phyloP scores from a whole-genome alignment of 2,329 filamentous ascomycete species.

The Massarina eburnea region DNA sequence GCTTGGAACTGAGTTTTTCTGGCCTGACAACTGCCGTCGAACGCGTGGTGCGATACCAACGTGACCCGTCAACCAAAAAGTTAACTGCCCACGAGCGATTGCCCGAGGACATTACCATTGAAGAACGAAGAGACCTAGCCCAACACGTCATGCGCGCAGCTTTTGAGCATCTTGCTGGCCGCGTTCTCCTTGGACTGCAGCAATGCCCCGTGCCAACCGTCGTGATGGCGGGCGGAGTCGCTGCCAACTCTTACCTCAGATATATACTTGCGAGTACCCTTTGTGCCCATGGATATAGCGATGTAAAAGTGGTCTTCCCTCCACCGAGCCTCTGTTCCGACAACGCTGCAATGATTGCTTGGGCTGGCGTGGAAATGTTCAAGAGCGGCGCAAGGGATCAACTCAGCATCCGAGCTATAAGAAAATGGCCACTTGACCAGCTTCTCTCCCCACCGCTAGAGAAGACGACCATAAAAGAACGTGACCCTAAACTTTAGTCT shows the following conservation, averaged over 20 bases:
- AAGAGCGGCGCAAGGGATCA: constrained; percentile 62
- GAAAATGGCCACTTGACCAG: constrained; percentile 42
- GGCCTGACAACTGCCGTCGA: constrained; percentile 69
- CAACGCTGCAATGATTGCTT: constrained; percentile 97
- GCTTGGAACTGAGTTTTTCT: constrained; percentile 58
- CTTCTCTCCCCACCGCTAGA: constrained; percentile 29
- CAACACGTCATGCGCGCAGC: constrained; percentile 73
- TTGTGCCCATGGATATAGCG: constrained; percentile 64
- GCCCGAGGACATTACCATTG: constrained; percentile 49
- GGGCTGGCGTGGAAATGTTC: constrained; percentile 92
- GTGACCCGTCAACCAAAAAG: constrained; percentile 29
- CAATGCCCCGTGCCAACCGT: constrained; percentile 52
- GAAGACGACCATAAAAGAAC: background rate
- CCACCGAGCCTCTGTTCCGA: constrained; percentile 81
- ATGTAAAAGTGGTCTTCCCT: constrained; percentile 70
- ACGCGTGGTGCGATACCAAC: constrained; percentile 52
- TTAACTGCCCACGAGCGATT: constrained; percentile 31
- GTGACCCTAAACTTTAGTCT: background rate
- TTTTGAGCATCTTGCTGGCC: constrained; percentile 82
- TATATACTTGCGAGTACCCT: constrained; percentile 63
- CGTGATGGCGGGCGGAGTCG: constrained; percentile 88
- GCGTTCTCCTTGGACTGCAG: constrained; percentile 71
- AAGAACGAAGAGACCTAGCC: constrained; percentile 70
- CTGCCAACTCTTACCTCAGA: constrained; percentile 77
- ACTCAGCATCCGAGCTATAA: constrained; percentile 34